Evolutionary conservation across 2,329 filamentous ascomycete species (phyloP), one percentile per base, ranked within the genome.

Genomic region (Epichloe bromicola): DNA sequence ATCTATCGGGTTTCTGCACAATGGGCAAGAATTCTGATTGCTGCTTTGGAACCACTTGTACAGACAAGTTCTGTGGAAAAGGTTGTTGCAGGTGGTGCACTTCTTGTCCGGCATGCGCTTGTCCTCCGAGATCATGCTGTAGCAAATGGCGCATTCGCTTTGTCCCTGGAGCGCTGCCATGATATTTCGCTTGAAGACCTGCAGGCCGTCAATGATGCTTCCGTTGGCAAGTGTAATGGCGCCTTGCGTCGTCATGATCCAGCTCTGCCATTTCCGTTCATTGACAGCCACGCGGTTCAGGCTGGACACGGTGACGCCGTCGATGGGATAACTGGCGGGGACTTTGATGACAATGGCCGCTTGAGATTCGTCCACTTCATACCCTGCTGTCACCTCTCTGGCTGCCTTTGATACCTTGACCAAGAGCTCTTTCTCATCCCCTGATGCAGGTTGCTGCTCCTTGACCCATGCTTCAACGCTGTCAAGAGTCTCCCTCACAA

Each of bases 41-140:
- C 89, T 95, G 60, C 78, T 91, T 74, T 88, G 86, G 74, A 98
- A 97, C 93, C 93, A 98, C 69, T 91, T 90, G 72, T 88, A 95
- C 68, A 98, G 69, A 70, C 93, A 98, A 2, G 80, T 79, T 1
- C 84, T 79, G 68, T 98, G 93, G 73, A 97, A 98, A 49, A 86
- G 72, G 68, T 98, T 91, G 74, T 89, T 91, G 75, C 93, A 98
- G 1, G 91, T 97, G 45, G 78, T 75, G 66, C 93, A 98, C 50
- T 80, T 76, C 75, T 97, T 97, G 65, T 93, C 91, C 0, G 93
- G 93, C 65, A 95, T 80, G 67, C 86, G 85, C 73, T 87, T 87
- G 65, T 96, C 90, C 7, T 80, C 81, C 17, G 88, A 88, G 56
- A 98, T 88, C 62, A 98, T 89, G 53, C 84, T 89, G 71, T 97